Evolutionary conservation across 345 rosid genomes (phyloP), one percentile per base, ranked within the genome.

Genomic region (Eucalyptus shirleyi): DNA sequence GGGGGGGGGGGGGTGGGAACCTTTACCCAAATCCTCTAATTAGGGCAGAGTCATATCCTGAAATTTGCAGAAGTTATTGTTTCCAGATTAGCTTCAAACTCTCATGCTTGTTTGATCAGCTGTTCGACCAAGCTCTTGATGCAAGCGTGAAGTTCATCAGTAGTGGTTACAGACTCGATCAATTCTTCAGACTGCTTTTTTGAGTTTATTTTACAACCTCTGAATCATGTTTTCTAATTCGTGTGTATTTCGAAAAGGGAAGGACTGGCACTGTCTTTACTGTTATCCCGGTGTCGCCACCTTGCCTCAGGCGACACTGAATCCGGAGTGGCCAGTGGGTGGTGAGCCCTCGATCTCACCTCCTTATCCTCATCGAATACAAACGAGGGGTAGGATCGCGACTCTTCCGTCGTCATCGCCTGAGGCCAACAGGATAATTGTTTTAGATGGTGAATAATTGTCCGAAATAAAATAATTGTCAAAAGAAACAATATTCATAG

Each of bases 111-210:
- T 90, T 91, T 94, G 89, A 94, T 97, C 90, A 95, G 14, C 65
- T 96, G 98, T 90, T 92, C 97, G 91, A 94, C 99, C 92, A 98
- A 89, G 55, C 50, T 88, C 90, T 93, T 92, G 88, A 94, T 89
- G 83, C 89, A 92, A 87, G 92, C 89, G 92, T 96, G 94, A 32
- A 96, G 95, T 80, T 97, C 93, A 53, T 91, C 89, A 47, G 94
- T 93, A 49, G 92, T 90, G 87, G 87, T 92, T 88, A 95, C 90
- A 55, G 96, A 95, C 88, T 91, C 93, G 5, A 92, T 93, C 89
- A 89, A 93, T 16, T 92, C 94, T 89, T 90, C 89, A 9, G 92
- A 90, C 56, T 91, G 93, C 88, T 88, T 92, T 92, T 90, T 90
- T 91, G 87, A 94, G 88, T 89, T 92, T 95, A 50, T 93, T 34